A percentile compares a stretch with the other conserved stretches of the same genome.
Evolutionary conservation across 805 yeast species (phyloP).

Genomic region (Nakazawaea pomicola): DNA sequence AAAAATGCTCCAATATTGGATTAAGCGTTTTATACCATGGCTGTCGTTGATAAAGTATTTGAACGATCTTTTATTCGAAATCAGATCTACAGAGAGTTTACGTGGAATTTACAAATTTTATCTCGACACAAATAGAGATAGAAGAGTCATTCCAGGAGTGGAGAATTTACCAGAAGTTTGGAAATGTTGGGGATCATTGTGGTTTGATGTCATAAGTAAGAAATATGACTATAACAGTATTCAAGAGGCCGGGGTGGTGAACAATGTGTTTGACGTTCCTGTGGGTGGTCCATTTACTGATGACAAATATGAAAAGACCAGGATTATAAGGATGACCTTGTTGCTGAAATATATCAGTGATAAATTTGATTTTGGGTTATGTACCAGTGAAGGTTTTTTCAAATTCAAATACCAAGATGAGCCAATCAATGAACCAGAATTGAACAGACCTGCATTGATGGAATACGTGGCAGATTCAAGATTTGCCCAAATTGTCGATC

Average conservation of each 20-base stretch:
- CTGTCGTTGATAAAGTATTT: conserved; percentile 56
- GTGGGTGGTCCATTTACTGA: conserved; percentile 53
- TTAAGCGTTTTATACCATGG: conserved; percentile 65
- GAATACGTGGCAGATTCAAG: conserved; percentile 30
- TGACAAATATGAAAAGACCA: conserved; percentile 40
- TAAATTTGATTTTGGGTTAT: conserved; percentile 42
- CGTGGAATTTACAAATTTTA: conserved; percentile 14
- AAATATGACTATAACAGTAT: conserved; percentile 49
- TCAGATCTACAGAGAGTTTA: conserved; percentile 22
- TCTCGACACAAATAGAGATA: not conserved
- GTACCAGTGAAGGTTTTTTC: conserved; percentile 41
- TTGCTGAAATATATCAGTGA: conserved; percentile 49
- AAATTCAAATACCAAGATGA: conserved; percentile 26
- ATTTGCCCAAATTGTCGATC: conserved; percentile 32
- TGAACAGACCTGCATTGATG: not conserved
- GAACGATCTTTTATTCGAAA: conserved; percentile 46
- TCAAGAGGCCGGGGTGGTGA: conserved; percentile 52
- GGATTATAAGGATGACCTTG: conserved; percentile 46
- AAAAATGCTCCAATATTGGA: conserved; percentile 43
- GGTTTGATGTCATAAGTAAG: conserved; percentile 60
- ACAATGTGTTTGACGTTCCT: conserved; percentile 60
- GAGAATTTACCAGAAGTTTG: conserved; percentile 72
- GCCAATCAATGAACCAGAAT: not conserved
- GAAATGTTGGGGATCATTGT: conserved; percentile 81
- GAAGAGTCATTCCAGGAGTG: conserved; percentile 17